Percentiles rank a stretch among this genome's conserved stretches.
phyloP scores from a whole-genome alignment of 139 green algal species.

The Raphidocelis subcapitata region DNA sequence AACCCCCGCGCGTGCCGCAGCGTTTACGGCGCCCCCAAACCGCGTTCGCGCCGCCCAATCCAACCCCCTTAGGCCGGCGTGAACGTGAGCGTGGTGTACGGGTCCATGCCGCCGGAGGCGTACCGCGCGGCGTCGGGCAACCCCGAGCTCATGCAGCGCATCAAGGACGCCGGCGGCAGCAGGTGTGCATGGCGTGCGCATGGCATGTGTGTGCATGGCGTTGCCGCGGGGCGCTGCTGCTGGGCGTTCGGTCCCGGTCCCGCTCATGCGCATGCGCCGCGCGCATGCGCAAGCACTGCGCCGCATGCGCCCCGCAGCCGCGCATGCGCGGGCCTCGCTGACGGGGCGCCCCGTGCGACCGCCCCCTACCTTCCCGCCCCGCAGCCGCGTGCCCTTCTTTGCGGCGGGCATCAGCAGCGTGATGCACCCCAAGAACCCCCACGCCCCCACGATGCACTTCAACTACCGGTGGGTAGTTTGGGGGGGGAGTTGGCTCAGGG shows the following conservation, averaged over 20 bases:
- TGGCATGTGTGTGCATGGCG: not conserved
- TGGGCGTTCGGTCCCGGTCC: not conserved
- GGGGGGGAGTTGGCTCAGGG: too few species aligned
- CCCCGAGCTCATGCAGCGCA: not conserved
- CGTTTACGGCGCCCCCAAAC: too few species aligned
- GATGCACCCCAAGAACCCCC: slow-evolving; percentile 97
- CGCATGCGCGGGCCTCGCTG: too few species aligned
- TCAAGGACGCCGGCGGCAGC: not conserved
- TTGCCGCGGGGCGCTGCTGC: too few species aligned
- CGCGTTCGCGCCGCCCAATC: too few species aligned
- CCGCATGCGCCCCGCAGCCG: too few species aligned
- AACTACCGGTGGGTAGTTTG: slow-evolving; percentile 86
- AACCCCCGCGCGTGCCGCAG: too few species aligned
- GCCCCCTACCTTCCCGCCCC: too few species aligned
- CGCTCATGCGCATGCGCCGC: not conserved
- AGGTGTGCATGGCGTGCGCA: not conserved
- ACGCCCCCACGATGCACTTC: slow-evolving; percentile 98
- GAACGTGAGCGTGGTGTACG: slow-evolving; percentile 97
- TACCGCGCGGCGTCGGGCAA: slow-evolving; percentile 89
- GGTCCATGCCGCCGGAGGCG: slow-evolving; percentile 94
- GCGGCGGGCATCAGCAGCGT: slow-evolving; percentile 95
- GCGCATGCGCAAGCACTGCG: too few species aligned
- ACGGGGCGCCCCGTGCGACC: too few species aligned
- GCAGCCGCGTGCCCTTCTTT: slow-evolving; percentile 95
- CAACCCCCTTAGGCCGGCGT: slow-evolving; percentile 75